Base-by-base conservation (phyloP, 2,329 filamentous ascomycete species). In the Aphanoascus verrucosus region DNA sequence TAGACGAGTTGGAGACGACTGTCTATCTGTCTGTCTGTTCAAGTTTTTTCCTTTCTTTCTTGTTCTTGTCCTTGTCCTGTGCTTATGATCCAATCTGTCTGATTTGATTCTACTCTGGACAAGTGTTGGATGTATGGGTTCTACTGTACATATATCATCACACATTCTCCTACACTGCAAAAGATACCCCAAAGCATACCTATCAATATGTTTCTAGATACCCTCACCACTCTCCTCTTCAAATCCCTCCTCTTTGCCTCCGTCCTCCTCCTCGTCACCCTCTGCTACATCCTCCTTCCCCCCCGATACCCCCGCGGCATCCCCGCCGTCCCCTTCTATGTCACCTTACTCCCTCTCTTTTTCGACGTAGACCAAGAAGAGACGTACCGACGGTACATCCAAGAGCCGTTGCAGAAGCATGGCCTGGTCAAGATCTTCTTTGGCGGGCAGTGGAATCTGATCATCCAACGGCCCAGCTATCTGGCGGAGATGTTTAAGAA, bases 371-470 rank as follows among this genome's bases (percentile, higher is more conserved):
- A 46, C 23, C 40, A 52, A 17, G 41, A 42, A 15, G 32, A 46
- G 8, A 44, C 41, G 4, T 52, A 52, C 34, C 40, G 41, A n/a
- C 32, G 19, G 14, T 46, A 46, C 37, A 38, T 52, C 28, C 23
- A 38, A 28, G 35, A 42, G 40, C 32, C 42, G 11, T 52, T 67
- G 0, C 63, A 65, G 20, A 58, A 61, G 42, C 56, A 67, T 49
- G 64, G 75, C 2, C 74, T 73, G 1, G 74, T 76, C 17, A 71
- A 74, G 54, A 63, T 77, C 23, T 77, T 74, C 63, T 76, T 76
- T 37, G 74, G 69, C 1, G 73, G 72, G 0, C 68, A 67, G 40
- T 77, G 75, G 75, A 76, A 74, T 47, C 64, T 77, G 2, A 61
- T 77, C 12, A 69, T 76, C 0, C 71, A 70, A 44, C 67, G 68